Percentiles rank a stretch among this genome's conserved stretches.
phyloP scores from a whole-genome alignment of 768 basidiomycete species.

The Kwoniella shandongensis region DNA sequence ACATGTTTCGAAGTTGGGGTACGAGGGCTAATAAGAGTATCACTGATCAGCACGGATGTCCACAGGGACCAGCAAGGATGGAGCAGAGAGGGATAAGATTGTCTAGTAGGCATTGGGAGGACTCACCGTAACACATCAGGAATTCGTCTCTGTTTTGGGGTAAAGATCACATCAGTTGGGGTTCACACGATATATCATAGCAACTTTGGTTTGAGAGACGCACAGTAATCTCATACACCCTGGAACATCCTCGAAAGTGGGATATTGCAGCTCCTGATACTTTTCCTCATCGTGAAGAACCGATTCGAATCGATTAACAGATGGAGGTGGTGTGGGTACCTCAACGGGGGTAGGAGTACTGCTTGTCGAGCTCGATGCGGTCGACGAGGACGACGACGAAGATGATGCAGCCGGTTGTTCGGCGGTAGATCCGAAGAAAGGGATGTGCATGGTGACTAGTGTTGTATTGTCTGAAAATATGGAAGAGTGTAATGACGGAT shows the following conservation, averaged over 20 bases:
- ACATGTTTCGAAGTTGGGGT: slow-evolving; percentile 77
- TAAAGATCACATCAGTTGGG: slow-evolving; percentile 59
- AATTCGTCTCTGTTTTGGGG: slow-evolving; percentile 52
- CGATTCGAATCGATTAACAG: slow-evolving; percentile 31
- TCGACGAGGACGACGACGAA: neutral
- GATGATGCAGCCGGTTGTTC: neutral
- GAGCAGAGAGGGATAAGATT: too few species aligned
- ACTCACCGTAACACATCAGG: slow-evolving; percentile 54
- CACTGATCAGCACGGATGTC: neutral
- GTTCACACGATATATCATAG: too few species aligned
- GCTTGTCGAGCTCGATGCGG: neutral
- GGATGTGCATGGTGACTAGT: too few species aligned
- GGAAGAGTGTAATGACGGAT: too few species aligned
- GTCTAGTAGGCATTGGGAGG: too few species aligned
- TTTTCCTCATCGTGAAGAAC: slow-evolving; percentile 44
- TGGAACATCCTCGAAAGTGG: slow-evolving; percentile 75
- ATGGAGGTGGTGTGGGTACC: slow-evolving; percentile 9
- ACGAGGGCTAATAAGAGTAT: slow-evolving; percentile 62
- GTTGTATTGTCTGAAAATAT: too few species aligned
- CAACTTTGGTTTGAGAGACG: too few species aligned
- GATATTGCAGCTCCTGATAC: slow-evolving; percentile 57
- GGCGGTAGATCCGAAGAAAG: too few species aligned
- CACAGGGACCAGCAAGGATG: neutral
- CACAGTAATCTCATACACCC: slow-evolving; percentile 67
- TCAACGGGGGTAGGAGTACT: neutral